Evolutionary conservation across 179 eudicot species (phyloP), one percentile per base, ranked within the genome.

Genomic region (Sideroxylon spinosum): DNA sequence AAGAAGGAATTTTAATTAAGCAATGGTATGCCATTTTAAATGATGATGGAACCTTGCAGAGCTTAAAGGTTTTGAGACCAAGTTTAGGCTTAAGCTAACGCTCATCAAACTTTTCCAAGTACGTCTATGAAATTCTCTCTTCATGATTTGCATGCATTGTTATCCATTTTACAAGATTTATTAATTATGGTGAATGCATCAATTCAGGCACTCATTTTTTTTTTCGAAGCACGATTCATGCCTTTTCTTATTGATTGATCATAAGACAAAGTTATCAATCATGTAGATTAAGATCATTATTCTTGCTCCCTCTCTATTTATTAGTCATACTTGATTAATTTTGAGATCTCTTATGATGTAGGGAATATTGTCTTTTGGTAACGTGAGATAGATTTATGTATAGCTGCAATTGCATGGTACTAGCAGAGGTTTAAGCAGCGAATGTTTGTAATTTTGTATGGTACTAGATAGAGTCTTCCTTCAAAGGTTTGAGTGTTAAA

Each of bases 31-130:
- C 99, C 78, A 98, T 95, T 78, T 95, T 93, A 75, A 95, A 95
- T 83, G 98, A 95, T 71, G 99, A 95, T 78, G 99, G 99, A 60
- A 95, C 98, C 76, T 95, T 73, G 99, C 98, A 65, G 99, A 95
- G 88, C 96, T 95, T 62, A 95, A 95, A 85, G 99, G 99, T 83
- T 95, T 95, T 78, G 99, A 95, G 86, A 95, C 93, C 87, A 95
- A 95, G 86, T 93, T 98, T 49, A 91, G 99, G 86, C 98, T 98
- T 84, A 98, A 95, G 89, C 98, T 95, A 84, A 95, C 93, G 94
- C 99, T 95, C 88, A 93, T 95, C 87, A 93, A 95, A 87, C 97
- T 93, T 82, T 95, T 95, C 84, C 99, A 95, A 97, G 99, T 95
- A 90, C 48, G n/a, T n/a, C n/a, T n/a, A n/a, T n/a, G n/a, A n/a